A percentile compares a stretch with the other conserved stretches of the same genome.
These are phyloP conservation scores for Wolfiporia cocos DNA, from an alignment of 1,284 basidiomycete genomes.

Conservation along the genomic window DNA sequence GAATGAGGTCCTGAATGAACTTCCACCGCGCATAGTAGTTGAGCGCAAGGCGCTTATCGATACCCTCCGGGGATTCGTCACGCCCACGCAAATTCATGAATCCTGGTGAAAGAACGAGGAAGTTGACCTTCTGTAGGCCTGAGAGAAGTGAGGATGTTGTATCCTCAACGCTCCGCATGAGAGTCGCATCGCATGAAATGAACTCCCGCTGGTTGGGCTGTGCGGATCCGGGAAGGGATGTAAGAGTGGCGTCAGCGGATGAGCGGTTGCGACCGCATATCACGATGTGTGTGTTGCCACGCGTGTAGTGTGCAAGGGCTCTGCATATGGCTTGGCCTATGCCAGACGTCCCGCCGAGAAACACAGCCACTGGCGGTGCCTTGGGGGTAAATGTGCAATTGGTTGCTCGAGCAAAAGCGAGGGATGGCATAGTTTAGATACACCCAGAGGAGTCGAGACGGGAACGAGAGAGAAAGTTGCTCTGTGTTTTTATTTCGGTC, in stretches of 20 bases:
- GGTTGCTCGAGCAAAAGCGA: conserved; percentile 9
- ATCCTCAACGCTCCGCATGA: conserved; percentile 27
- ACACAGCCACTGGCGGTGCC: conserved; percentile 26
- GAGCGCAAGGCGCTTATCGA: conserved; percentile 22
- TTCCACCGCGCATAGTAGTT: conserved; percentile 27
- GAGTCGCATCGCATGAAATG: conserved; percentile 29
- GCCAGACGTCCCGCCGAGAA: conserved; percentile 31
- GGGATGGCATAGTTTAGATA: conserved; percentile 11
- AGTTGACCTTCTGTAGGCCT: conserved; percentile 28
- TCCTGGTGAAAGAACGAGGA: conserved; percentile 28
- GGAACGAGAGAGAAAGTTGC: no score
- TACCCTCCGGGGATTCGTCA: conserved; percentile 23
- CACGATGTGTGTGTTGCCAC: conserved; percentile 30
- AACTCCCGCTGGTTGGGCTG: conserved; percentile 26
- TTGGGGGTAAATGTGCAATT: conserved; percentile 13
- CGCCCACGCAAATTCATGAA: conserved; percentile 24
- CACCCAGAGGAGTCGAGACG: neutral
- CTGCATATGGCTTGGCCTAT: conserved; percentile 29
- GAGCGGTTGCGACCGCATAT: conserved; percentile 29
- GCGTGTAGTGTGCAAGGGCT: conserved; percentile 25
- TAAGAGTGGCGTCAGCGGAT: conserved; percentile 31
- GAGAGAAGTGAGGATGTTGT: conserved; percentile 21
- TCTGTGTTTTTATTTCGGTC: no score
- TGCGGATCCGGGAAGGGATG: conserved; percentile 20
- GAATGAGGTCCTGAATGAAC: conserved; percentile 23